phyloP scores from a whole-genome alignment of 805 yeast genomes.

The Ogataea allantospora region DNA sequence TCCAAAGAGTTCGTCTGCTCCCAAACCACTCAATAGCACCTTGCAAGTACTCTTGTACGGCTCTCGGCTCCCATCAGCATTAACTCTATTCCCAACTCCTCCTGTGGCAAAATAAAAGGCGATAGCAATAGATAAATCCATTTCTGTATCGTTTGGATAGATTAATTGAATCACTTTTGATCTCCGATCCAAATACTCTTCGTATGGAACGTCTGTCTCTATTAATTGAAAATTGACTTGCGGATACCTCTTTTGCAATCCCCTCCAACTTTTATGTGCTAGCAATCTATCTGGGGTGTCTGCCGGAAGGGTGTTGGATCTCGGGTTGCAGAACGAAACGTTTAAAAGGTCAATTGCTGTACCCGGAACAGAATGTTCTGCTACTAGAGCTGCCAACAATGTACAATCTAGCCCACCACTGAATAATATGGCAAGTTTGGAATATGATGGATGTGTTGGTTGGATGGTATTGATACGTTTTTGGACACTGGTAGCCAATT shows the following conservation, averaged over 20 bases:
- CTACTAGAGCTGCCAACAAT: slow-evolving; percentile 59
- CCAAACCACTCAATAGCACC: slow-evolving; percentile 86
- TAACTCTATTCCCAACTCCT: slow-evolving; percentile 41
- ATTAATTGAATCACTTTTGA: slow-evolving; percentile 61
- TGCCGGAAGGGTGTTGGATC: slow-evolving; percentile 57
- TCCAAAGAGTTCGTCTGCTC: slow-evolving; percentile 96
- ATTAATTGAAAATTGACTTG: slow-evolving; percentile 48
- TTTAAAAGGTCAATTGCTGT: slow-evolving; percentile 72
- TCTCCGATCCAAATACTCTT: slow-evolving; percentile 53
- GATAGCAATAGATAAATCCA: slow-evolving; percentile 93
- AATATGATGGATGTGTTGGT: slow-evolving; percentile 45
- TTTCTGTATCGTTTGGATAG: slow-evolving; percentile 83
- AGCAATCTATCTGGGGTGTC: slow-evolving; percentile 86
- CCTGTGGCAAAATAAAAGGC: slow-evolving; percentile 91
- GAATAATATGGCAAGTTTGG: slow-evolving; percentile 62
- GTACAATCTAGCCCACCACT: slow-evolving; percentile 98
- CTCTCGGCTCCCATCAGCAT: slow-evolving; percentile 13
- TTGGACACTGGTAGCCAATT: slow-evolving; percentile 40
- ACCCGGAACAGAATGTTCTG: slow-evolving; percentile 29
- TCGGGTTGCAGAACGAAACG: slow-evolving; percentile 89
- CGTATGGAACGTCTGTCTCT: slow-evolving; percentile 73
- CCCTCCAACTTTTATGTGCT: slow-evolving; percentile 61
- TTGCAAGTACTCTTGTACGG: slow-evolving; percentile 53
- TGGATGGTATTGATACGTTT: slow-evolving; percentile 59
- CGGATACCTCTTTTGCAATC: slow-evolving; percentile 46